A percentile compares a stretch with the other conserved stretches of the same genome.
Conservation (phyloP, 2,329 filamentous ascomycete genomes). For the Cordyceps cicadae region DNA sequence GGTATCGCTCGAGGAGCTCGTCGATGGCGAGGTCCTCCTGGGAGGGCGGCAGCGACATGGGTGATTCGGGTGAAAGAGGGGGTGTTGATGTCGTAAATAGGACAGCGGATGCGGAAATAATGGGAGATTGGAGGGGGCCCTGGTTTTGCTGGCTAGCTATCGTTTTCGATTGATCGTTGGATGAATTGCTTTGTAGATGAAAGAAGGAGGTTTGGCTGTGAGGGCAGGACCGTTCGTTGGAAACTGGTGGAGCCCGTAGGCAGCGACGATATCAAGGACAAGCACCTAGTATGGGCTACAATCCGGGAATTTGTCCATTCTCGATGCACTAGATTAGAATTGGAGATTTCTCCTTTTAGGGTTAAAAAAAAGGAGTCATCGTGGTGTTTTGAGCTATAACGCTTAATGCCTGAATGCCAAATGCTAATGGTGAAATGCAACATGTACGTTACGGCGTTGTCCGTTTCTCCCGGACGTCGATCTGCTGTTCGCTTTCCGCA, state of each 20-base stretch:
- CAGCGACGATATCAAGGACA: neutral
- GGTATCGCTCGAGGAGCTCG: constrained; percentile 54
- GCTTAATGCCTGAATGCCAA: neutral
- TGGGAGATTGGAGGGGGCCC: neutral
- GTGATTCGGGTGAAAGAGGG: neutral
- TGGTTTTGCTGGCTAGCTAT: neutral
- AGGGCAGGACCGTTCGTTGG: neutral
- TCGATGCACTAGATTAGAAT: neutral
- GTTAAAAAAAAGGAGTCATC: neutral
- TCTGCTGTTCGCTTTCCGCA: neutral
- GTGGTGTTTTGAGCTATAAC: neutral
- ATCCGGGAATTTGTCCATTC: neutral
- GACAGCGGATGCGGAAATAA: neutral
- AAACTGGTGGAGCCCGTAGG: neutral
- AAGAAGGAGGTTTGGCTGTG: neutral
- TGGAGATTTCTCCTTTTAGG: neutral
- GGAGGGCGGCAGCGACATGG: neutral
- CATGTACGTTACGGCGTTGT: neutral
- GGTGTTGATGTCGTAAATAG: too few relatives aligned
- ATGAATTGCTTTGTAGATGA: neutral
- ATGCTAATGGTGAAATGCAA: neutral
- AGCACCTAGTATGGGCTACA: neutral
- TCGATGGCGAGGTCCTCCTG: constrained; percentile 42
- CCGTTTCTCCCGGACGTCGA: neutral
- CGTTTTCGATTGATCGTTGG: neutral